Percentiles rank a stretch among this genome's conserved stretches.
phyloP scores from a whole-genome alignment of 2,329 filamentous ascomycete species.

The Diplodia corticola region DNA sequence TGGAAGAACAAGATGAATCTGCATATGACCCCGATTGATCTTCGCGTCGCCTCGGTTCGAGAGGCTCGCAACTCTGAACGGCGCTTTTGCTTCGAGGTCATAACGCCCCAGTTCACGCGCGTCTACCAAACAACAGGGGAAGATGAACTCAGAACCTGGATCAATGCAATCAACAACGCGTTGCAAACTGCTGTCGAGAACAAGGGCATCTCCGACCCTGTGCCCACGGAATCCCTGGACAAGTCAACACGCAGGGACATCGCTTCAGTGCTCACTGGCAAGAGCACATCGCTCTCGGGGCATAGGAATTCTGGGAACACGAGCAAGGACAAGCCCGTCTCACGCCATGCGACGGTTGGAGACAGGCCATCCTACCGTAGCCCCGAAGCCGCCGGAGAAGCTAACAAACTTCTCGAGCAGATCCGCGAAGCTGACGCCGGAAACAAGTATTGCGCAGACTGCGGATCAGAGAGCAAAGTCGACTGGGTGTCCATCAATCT shows the following conservation, averaged over 20 bases:
- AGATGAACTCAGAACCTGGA: conserved; percentile 98
- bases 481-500: conserved; percentile 99
- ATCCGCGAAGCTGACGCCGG: conserved; percentile 88
- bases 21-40: conserved; percentile 96
- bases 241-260: conserved; percentile 76
- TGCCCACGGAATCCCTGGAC: conserved; percentile 53
- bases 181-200: conserved; percentile 88
- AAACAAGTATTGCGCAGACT: conserved; percentile 93
- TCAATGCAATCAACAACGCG: conserved; percentile 93
- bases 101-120: conserved; percentile 91
- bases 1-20: conserved; percentile 98
- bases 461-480: conserved; percentile 85
- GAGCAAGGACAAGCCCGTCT: conserved; percentile 59
- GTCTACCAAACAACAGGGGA: conserved; percentile 98
- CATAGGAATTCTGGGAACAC: conserved; percentile 48
- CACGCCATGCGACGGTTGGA: conserved; percentile 86
- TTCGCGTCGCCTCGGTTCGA: conserved; percentile 93
- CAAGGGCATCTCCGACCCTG: conserved; percentile 56
- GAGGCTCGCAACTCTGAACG: conserved; percentile 93
- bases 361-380: conserved; percentile 74
- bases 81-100: conserved; percentile 97
- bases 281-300: conserved; percentile 71
- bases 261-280: conserved; percentile 88
- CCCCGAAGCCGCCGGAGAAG: conserved; percentile 73
- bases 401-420: conserved; percentile 81